These are phyloP conservation scores for Larix sibirica DNA, from an alignment of 83 land plant species.

Conservation along the genomic window DNA sequence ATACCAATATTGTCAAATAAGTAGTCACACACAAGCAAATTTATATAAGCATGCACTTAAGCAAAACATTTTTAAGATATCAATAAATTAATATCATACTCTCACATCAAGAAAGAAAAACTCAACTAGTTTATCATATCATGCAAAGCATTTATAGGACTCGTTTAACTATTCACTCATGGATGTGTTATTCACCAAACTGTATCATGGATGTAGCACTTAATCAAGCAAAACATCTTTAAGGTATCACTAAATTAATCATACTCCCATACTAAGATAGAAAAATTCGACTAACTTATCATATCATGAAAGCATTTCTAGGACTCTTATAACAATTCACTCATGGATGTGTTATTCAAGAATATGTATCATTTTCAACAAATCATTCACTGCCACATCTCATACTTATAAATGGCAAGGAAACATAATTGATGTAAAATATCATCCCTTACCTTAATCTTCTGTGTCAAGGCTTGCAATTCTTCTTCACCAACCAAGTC, in stretches of 20 bases:
- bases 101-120: neutral
- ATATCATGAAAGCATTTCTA: neutral
- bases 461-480: constrained; percentile 47
- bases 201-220: neutral
- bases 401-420: neutral
- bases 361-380: neutral
- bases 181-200: neutral
- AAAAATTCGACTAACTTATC: neutral
- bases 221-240: neutral
- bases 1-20: neutral
- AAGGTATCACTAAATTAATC: neutral
- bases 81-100: neutral
- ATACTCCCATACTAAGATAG: neutral
- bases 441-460: constrained; percentile 48
- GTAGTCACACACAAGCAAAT: neutral
- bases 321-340: neutral
- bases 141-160: neutral
- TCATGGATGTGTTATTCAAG: neutral
- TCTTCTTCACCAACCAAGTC: constrained; percentile 78
- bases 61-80: neutral
- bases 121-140: neutral
- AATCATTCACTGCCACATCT: neutral
- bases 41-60: neutral
- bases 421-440: neutral
- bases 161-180: neutral